These are phyloP conservation scores for Daucus carota DNA, from an alignment of 129 eudicot species.

Conservation along the genomic window DNA sequence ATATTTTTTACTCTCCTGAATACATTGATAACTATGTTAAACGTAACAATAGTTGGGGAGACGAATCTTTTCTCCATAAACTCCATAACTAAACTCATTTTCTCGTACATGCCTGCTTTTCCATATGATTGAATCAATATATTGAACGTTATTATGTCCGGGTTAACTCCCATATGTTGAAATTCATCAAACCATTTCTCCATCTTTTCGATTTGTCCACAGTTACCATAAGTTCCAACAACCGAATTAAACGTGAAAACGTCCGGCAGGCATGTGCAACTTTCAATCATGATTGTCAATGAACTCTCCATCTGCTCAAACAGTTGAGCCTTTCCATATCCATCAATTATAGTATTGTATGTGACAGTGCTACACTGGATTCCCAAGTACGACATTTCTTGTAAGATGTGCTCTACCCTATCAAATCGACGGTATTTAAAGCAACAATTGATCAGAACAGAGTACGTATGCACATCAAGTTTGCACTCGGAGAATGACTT, in stretches of 20 bases:
- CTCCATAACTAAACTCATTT: constrained; percentile 62
- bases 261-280: constrained; percentile 61
- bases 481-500: constrained; percentile 55
- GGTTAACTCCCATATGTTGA: constrained; percentile 68
- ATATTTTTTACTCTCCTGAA: constrained; percentile 47
- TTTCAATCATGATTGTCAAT: constrained; percentile 63
- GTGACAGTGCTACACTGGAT: constrained; percentile 59
- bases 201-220: constrained; percentile 59
- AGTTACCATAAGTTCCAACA: constrained; percentile 69
- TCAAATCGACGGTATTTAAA: constrained; percentile 49
- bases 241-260: constrained; percentile 71
- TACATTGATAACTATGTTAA: constrained; percentile 52
- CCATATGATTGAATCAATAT: constrained; percentile 79
- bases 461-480: constrained; percentile 80
- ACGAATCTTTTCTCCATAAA: constrained; percentile 76
- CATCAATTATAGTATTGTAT: constrained; percentile 83
- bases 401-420: constrained; percentile 41
- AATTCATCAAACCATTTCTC: constrained; percentile 91
- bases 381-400: constrained; percentile 63
- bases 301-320: constrained; percentile 59
- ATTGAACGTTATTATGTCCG: constrained; percentile 67
- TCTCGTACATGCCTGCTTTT: constrained; percentile 52
- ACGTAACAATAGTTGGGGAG: constrained; percentile 65
- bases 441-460: constrained; percentile 65
- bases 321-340: constrained; percentile 69